phyloP scores from a whole-genome alignment of 1,284 basidiomycete genomes.

The Malassezia arunalokei region DNA sequence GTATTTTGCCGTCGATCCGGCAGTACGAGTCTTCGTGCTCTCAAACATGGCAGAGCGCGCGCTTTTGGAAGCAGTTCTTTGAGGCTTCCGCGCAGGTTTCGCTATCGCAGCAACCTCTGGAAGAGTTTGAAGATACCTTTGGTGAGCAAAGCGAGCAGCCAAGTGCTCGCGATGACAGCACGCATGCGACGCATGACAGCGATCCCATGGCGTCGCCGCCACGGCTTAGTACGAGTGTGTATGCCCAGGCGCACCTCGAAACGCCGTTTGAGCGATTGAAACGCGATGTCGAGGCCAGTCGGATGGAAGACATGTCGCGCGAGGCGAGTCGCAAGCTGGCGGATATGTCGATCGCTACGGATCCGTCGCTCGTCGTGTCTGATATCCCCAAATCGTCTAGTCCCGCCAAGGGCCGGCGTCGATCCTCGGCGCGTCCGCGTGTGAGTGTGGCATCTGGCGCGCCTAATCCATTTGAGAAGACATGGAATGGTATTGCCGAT shows the following conservation, averaged over 20 bases:
- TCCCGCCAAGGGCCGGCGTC: conserved; percentile 11
- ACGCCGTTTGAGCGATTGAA: conserved; percentile 64
- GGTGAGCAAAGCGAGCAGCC: background rate
- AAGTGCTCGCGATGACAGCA: background rate
- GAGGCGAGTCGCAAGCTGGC: conserved; percentile 1
- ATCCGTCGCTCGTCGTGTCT: conserved; percentile 8
- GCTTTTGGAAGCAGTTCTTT: conserved; percentile 94
- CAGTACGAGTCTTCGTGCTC: conserved; percentile 72
- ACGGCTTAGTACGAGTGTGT: conserved; percentile 11
- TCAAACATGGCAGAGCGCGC: conserved; percentile 73
- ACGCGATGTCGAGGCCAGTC: conserved; percentile 53
- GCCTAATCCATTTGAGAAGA: conserved; percentile 28
- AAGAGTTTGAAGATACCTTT: conserved; percentile 5
- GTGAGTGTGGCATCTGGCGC: conserved; percentile 5
- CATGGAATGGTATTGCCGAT: conserved; percentile 66
- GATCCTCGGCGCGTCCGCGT: conserved; percentile 12
- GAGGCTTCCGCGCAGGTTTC: conserved; percentile 76
- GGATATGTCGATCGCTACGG: conserved; percentile 13
- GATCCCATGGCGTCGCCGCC: conserved; percentile 12
- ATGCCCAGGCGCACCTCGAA: conserved; percentile 49
- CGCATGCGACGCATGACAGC: conserved; percentile 12
- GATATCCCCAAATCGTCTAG: conserved; percentile 11
- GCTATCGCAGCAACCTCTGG: conserved; percentile 48
- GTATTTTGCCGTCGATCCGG: conserved; percentile 73
- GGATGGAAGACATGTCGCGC: conserved; percentile 46